Conservation (phyloP, 2,329 filamentous ascomycete genomes). For the Colletotrichum tamarilloi region DNA sequence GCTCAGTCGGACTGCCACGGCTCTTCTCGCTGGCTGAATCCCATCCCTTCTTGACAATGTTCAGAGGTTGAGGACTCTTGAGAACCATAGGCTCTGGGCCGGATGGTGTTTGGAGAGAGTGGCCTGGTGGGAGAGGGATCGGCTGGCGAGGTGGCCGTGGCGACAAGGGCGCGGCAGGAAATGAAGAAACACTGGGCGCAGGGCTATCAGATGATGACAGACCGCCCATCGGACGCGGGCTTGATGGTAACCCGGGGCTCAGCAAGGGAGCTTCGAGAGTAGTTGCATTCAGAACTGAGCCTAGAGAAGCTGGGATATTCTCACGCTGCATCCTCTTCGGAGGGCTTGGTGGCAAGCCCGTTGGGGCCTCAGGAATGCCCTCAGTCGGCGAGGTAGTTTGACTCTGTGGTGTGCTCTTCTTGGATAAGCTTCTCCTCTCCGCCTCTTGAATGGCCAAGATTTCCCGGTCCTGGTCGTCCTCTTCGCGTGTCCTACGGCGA, state of each 20-base stretch:
- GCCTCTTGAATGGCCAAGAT: conserved; percentile 73
- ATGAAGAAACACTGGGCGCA: conserved; percentile 72
- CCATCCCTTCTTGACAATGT: conserved; percentile 48
- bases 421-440: conserved; percentile 77
- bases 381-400: conserved; percentile 57
- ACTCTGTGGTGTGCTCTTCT: conserved; percentile 72
- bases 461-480: conserved; percentile 85
- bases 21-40: conserved; percentile 45
- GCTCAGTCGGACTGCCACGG: conserved; percentile 53
- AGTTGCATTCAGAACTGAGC: conserved; percentile 59
- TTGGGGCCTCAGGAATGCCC: conserved; percentile 43
- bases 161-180: conserved; percentile 69
- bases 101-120: conserved; percentile 69
- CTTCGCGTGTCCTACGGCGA: conserved; percentile 84
- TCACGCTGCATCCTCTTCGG: conserved; percentile 49
- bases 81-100: conserved; percentile 44
- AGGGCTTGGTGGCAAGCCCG: conserved; percentile 51
- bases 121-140: conserved; percentile 77
- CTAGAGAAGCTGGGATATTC: conserved; percentile 60
- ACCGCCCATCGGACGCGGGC: conserved; percentile 63
- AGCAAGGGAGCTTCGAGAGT: conserved; percentile 55
- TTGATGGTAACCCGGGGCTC: conserved; percentile 70
- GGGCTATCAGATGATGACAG: conserved; percentile 9
- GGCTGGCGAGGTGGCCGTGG: conserved; percentile 80
- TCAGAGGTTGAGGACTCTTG: conserved; percentile 54